Percentiles rank a stretch among this genome's conserved stretches.
Evolutionary conservation across 2,329 filamentous ascomycete species (phyloP).

Genomic region (Zelopaecilomyces penicillatus): DNA sequence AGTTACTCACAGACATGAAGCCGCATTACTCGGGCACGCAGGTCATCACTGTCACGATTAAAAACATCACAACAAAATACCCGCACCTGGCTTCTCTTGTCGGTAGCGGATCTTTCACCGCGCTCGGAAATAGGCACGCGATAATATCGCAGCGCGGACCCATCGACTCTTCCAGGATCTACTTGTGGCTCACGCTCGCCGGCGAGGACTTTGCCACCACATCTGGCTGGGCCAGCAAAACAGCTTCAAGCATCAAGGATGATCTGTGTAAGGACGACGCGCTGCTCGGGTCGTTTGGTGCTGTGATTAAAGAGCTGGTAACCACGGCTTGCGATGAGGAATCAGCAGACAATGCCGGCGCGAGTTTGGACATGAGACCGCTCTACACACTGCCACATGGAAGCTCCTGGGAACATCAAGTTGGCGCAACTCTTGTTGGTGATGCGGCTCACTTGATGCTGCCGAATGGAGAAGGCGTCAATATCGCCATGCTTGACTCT

Average conservation of each 20-base stretch:
- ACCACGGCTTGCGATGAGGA: constrained; percentile 19
- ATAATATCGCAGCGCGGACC: constrained; percentile 23
- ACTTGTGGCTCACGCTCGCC: constrained; percentile 16
- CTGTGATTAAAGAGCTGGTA: constrained; percentile 20
- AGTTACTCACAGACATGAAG: constrained; percentile 23
- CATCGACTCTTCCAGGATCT: constrained; percentile 21
- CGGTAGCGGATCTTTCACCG: constrained; percentile 29
- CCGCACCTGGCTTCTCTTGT: constrained; percentile 30
- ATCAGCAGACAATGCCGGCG: constrained; percentile 8
- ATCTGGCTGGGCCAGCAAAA: not conserved
- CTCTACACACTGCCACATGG: constrained; percentile 35
- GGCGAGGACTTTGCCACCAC: constrained; percentile 14
- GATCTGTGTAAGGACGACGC: constrained; percentile 14
- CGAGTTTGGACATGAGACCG: constrained; percentile 12
- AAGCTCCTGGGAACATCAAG: constrained; percentile 29
- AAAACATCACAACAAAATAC: constrained; percentile 23
- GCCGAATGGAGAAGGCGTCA: constrained; percentile 3
- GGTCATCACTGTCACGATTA: constrained; percentile 26
- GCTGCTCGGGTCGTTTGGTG: constrained; percentile 19
- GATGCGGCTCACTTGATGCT: constrained; percentile 2
- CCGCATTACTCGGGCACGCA: constrained; percentile 32
- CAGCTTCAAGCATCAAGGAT: constrained; percentile 10
- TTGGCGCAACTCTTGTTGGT: constrained; percentile 6
- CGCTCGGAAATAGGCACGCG: constrained; percentile 29
- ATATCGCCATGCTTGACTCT: not conserved